Percentiles rank a stretch among this genome's conserved stretches.
Conservation (phyloP, 2,329 filamentous ascomycete species). For the Harringtonia lauricola region DNA sequence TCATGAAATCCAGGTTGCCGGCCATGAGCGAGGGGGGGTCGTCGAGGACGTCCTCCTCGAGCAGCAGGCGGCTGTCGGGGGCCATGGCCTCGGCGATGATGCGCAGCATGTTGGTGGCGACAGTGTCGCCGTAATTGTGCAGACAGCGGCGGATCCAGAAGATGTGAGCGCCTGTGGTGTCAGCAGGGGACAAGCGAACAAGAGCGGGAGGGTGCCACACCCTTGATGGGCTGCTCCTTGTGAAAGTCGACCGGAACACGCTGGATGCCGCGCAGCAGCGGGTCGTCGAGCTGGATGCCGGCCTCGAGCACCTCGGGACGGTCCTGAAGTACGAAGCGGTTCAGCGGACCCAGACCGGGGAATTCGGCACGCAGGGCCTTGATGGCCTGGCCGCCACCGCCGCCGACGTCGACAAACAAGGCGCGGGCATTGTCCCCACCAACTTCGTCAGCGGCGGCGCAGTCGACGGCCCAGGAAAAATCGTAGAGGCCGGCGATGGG, state of each 20-base stretch:
- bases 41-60: constrained; percentile 14
- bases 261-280: constrained; percentile 1
- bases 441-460: constrained; percentile 2
- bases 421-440: constrained; percentile 6
- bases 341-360: constrained; percentile 12
- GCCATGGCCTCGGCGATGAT: constrained; percentile 19
- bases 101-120: constrained; percentile 19
- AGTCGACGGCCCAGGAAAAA: constrained; percentile 17
- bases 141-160: constrained; percentile 21
- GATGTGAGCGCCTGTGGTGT: neutral
- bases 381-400: constrained; percentile 20
- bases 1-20: constrained; percentile 12
- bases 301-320: constrained; percentile 17
- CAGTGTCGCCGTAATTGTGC: constrained; percentile 25
- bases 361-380: constrained; percentile 16
- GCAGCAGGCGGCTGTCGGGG: constrained; percentile 15
- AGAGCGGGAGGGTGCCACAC: constrained; percentile 4
- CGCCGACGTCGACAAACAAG: constrained; percentile 23
- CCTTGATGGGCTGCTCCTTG: constrained; percentile 19
- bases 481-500: constrained; percentile 19
- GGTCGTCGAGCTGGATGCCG: neutral
- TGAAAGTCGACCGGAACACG: constrained; percentile 20
- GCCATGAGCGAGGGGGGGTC: constrained; percentile 9
- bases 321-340: constrained; percentile 22
- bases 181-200: neutral